Conservation (phyloP, 2,329 filamentous ascomycete species). For the Colletotrichum sp. region DNA sequence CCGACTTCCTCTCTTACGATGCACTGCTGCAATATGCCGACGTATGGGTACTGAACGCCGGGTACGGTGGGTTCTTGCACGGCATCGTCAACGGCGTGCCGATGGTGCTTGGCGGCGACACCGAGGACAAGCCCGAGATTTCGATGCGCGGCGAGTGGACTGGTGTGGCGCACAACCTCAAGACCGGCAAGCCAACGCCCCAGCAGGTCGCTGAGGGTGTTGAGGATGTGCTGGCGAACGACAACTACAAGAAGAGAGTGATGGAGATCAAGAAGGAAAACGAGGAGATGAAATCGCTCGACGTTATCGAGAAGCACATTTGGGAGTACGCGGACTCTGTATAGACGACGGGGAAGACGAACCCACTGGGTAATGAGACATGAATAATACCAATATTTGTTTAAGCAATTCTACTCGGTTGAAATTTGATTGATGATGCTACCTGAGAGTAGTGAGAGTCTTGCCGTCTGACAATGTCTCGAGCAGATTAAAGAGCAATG, state of each 20-base stretch:
- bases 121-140: slow-evolving; percentile 47
- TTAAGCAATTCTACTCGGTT: neutral
- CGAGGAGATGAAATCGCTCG: slow-evolving; percentile 27
- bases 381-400: neutral
- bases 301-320: slow-evolving; percentile 19
- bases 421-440: neutral
- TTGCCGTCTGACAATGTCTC: neutral
- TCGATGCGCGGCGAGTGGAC: slow-evolving; percentile 44
- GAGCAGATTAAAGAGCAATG: neutral
- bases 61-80: slow-evolving; percentile 53
- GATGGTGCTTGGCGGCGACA: slow-evolving; percentile 49
- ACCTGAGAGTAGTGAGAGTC: neutral
- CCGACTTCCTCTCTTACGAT: slow-evolving; percentile 56
- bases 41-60: slow-evolving; percentile 53
- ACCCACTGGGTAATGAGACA: neutral
- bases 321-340: slow-evolving; percentile 6
- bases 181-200: slow-evolving; percentile 34
- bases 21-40: slow-evolving; percentile 46
- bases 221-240: slow-evolving; percentile 32
- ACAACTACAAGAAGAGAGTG: slow-evolving; percentile 34
- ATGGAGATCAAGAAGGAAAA: slow-evolving; percentile 37
- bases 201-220: slow-evolving; percentile 34
- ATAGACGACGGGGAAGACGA: neutral
- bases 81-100: slow-evolving; percentile 50
- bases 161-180: slow-evolving; percentile 50